These are phyloP conservation scores for Nothophaeocryptopus gaeumannii DNA, from an alignment of 2,329 filamentous ascomycete genomes.

Conservation along the genomic window DNA sequence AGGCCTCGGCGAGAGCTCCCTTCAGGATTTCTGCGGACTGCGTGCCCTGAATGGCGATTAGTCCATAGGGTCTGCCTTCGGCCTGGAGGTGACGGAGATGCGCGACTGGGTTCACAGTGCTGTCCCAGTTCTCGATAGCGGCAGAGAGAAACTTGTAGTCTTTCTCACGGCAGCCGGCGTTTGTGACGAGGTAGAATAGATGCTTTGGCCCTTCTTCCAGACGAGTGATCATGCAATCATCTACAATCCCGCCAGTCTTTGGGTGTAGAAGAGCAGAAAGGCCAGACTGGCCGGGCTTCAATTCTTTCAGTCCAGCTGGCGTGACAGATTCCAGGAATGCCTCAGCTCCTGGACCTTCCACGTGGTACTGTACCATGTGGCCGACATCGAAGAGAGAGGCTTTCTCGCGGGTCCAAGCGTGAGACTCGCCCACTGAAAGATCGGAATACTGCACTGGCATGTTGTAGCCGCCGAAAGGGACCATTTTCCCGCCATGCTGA, in stretches of 20 bases:
- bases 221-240: conserved; percentile 87
- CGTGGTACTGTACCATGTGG: conserved; percentile 89
- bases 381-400: conserved; percentile 93
- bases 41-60: conserved; percentile 89
- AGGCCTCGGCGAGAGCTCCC: conserved; percentile 55
- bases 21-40: conserved; percentile 67
- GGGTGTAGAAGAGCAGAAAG: conserved; percentile 81
- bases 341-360: conserved; percentile 75
- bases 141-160: conserved; percentile 73
- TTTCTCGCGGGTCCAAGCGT: conserved; percentile 83
- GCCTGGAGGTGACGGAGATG: conserved; percentile 32
- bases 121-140: conserved; percentile 63
- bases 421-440: conserved; percentile 76
- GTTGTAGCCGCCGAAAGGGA: conserved; percentile 87
- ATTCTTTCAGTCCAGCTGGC: conserved; percentile 65
- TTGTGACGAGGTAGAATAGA: conserved; percentile 89
- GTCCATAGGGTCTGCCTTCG: conserved; percentile 62
- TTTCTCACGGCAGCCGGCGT: conserved; percentile 87
- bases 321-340: conserved; percentile 82
- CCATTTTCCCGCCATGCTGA: conserved; percentile 82
- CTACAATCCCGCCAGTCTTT: conserved; percentile 82
- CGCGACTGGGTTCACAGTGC: conserved; percentile 45
- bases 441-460: conserved; percentile 90
- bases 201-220: conserved; percentile 53
- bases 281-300: conserved; percentile 68